Base-by-base conservation (phyloP, 2,329 filamentous ascomycete genomes). In the Triangularia setosa region DNA sequence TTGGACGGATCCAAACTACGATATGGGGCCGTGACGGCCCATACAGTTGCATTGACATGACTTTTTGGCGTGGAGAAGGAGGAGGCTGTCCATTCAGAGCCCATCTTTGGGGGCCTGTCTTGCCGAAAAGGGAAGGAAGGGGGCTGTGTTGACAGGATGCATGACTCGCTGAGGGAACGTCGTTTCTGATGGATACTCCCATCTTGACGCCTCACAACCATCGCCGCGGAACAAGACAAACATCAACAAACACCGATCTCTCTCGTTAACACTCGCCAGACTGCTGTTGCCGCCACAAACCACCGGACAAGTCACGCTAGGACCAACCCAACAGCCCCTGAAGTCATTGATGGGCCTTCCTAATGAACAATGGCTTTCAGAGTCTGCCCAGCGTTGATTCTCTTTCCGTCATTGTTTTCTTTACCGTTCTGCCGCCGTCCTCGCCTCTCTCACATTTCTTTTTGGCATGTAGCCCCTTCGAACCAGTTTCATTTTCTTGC, bases 91-190 rank as follows among this genome's bases (percentile, higher is more conserved):
- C 48, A 53, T 25, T 53, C 48, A 53, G 12, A 25, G 18, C 6
- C 1, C 48, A 11, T 23, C 6, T 11, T 53, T 21, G 5, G 24
- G 21, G 21, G 24, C 1, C 56, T 8, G 21, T 33, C 28, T 35
- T 27, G 56, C 56, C 56, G 28, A 58, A 40, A 35, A 40, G 27
- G 57, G 28, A 44, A 58, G 33, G 57, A 25, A 56, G 23, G 30
- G n/a, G 28, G 30, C n/a, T 48, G 40, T 48, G 40, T 48, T n/a
- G n/a, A 12, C 40, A 14, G 21, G 12, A 9, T 18, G 25, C 58
- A 52, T 60, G 58, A 60, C 58, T 60, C 58, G 58, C n/a, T 48
- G 40, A 48, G 40, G 35, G 40, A 48, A 48, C 18, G 40, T 28
- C 52, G 52, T 55, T 55, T 27, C 12, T 55, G 40, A 11, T 6